Evolutionary conservation across 2,329 filamentous ascomycete genomes (phyloP).

Genomic region (Lachnellula willkommii): DNA sequence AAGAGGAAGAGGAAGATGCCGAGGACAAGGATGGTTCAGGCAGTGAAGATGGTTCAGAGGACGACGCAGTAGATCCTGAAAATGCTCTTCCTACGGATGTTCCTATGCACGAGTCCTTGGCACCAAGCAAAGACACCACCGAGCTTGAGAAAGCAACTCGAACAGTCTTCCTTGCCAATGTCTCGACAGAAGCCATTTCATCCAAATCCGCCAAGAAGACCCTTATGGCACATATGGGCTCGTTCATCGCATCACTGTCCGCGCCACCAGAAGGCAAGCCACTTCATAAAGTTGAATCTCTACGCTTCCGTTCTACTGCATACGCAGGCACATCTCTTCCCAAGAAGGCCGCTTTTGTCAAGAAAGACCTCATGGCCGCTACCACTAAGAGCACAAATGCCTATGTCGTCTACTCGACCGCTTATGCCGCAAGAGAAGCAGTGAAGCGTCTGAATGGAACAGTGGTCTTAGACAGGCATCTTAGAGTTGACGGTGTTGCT

Average conservation of each 20-base stretch:
- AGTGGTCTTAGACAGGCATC: conserved; percentile 75
- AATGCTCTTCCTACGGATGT: conserved; percentile 39
- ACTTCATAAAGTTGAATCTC: conserved; percentile 74
- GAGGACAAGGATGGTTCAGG: conserved; percentile 24
- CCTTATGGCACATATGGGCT: conserved; percentile 70
- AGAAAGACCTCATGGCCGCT: conserved; percentile 80
- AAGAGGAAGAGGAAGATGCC: conserved; percentile 28
- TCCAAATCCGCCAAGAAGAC: conserved; percentile 76
- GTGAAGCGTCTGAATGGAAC: conserved; percentile 76
- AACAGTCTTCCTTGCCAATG: conserved; percentile 90
- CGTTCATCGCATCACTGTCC: conserved; percentile 57
- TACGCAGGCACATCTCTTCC: conserved; percentile 73
- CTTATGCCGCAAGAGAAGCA: conserved; percentile 69
- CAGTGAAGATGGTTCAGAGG: conserved; percentile 26
- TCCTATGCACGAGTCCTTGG: conserved; percentile 50
- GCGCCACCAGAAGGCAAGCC: conserved; percentile 40
- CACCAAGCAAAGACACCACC: conserved; percentile 46
- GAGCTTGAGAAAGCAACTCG: conserved; percentile 82
- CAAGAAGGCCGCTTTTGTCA: conserved; percentile 91
- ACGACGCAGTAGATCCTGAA: conserved; percentile 32
- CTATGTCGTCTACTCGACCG: conserved; percentile 81
- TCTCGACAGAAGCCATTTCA: conserved; percentile 75
- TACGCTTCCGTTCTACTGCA: conserved; percentile 90
- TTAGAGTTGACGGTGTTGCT: conserved; percentile 85
- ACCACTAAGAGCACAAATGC: conserved; percentile 93